Evolutionary conservation across 2,329 filamentous ascomycete species (phyloP), one percentile per base, ranked within the genome.

Genomic region (Aspergillus sp.): DNA sequence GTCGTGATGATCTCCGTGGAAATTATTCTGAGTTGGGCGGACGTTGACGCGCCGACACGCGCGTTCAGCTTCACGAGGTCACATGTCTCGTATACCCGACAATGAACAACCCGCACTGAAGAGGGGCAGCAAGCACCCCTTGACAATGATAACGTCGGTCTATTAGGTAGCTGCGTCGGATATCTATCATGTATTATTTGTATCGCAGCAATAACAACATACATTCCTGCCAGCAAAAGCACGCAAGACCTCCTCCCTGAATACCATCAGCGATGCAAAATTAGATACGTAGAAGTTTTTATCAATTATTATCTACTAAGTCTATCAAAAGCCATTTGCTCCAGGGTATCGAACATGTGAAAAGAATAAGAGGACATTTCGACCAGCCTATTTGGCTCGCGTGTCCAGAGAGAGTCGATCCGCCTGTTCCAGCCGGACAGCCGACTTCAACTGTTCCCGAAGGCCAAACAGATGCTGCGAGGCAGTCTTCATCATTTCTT

Each of bases 391-490:
- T 70, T 82, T 86, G 45, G 86, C 82, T 57, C 85, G 78, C 3
- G 85, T 85, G 69, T 88, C 85, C 62, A 88, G 73, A 26, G 82
- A 77, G 53, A 88, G 72, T 53, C 86, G 77, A 71, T 88, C 85
- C 1, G 83, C 84, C 50, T 83, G 78, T 51, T 81, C 78, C 65
- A 89, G 69, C 54, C 84, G 82, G 22, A 88, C 81, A 16, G 82
- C 82, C 10, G 74, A 75, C 65, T 82, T 84, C 72, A 88, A 77
- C 58, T 79, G 77, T 57, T 82, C 80, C 65, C 82, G 83, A 63
- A 88, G 78, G 1, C 71, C 75, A 64, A 83, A 75, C 47, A 89
- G 68, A 68, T 87, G 84, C 59, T 80, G 77, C 26, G 82, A 81
- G 0, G 82, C 86, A 29, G 75, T 74, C 54, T 83, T 82, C 65